Percentiles rank a stretch among this genome's conserved stretches.
Conservation (phyloP, 768 basidiomycete species). For the Phylloporus arenicola region DNA sequence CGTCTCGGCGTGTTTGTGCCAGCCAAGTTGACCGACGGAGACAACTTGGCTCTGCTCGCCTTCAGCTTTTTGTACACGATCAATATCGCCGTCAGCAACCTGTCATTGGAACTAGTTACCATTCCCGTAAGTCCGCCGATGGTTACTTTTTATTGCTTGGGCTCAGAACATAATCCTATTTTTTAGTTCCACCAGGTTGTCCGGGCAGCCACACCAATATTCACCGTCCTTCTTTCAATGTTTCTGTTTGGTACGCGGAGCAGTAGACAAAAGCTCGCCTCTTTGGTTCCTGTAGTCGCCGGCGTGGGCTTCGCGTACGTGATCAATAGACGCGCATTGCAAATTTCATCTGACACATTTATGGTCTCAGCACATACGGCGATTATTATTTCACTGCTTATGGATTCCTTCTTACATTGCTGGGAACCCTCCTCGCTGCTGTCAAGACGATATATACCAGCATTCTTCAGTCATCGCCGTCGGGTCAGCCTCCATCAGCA, state of each 20-base stretch:
- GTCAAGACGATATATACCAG: constrained; percentile 92
- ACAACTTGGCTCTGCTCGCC: constrained; percentile 60
- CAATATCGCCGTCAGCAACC: constrained; percentile 93
- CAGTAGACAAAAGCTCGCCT: constrained; percentile 57
- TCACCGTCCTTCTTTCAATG: constrained; percentile 76
- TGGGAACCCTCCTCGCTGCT: constrained; percentile 89
- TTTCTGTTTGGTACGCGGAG: constrained; percentile 60
- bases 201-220: constrained; percentile 87
- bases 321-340: neutral
- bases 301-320: constrained; percentile 87
- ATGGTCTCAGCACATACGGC: constrained; percentile 74
- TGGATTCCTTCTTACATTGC: constrained; percentile 82
- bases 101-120: constrained; percentile 83
- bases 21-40: constrained; percentile 42
- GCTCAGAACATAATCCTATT: neutral
- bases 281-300: constrained; percentile 77
- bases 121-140: constrained; percentile 62
- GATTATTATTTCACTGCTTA: constrained; percentile 88
- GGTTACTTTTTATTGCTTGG: neutral
- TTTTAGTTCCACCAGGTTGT: constrained; percentile 96
- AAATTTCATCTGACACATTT: neutral
- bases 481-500: constrained; percentile 11
- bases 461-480: constrained; percentile 53
- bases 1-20: constrained; percentile 54
- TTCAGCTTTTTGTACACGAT: constrained; percentile 91